phyloP scores from a whole-genome alignment of 2,329 filamentous ascomycete genomes.

The Pezicula rhizophila region DNA sequence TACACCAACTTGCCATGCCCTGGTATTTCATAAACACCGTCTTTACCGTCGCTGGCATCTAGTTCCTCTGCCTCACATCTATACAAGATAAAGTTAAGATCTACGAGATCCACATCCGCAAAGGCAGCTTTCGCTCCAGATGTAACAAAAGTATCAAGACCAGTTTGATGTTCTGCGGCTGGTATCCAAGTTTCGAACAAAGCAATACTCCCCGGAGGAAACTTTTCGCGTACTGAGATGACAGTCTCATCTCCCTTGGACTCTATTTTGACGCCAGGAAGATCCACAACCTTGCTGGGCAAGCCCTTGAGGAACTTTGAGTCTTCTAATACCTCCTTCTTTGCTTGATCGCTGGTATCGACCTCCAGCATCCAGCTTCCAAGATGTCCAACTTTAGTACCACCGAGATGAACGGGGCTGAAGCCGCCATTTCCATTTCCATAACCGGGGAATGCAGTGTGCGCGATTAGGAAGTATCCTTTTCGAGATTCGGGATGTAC shows the following conservation, averaged over 20 bases:
- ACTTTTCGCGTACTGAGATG: constrained; percentile 74
- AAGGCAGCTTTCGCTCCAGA: constrained; percentile 77
- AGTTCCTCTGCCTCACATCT: constrained; percentile 84
- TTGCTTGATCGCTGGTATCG: constrained; percentile 67
- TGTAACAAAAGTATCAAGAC: constrained; percentile 81
- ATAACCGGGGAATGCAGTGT: constrained; percentile 90
- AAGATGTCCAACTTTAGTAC: constrained; percentile 78
- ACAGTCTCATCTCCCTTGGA: constrained; percentile 67
- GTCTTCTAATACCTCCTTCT: constrained; percentile 59
- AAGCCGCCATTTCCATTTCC: constrained; percentile 78
- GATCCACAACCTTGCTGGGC: constrained; percentile 72
- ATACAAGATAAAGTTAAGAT: constrained; percentile 89
- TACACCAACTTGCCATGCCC: constrained; percentile 82
- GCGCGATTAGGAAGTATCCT: constrained; percentile 91
- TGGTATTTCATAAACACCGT: constrained; percentile 87
- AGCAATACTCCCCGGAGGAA: constrained; percentile 90
- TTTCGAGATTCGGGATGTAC: constrained; percentile 89
- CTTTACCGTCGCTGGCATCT: constrained; percentile 69
- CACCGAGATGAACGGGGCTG: constrained; percentile 70
- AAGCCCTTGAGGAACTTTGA: constrained; percentile 70
- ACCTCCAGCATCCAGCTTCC: constrained; percentile 92
- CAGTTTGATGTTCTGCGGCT: constrained; percentile 73
- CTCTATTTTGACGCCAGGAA: constrained; percentile 70
- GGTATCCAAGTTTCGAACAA: constrained; percentile 96
- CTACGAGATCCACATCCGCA: constrained; percentile 64